Conservation (phyloP, 768 basidiomycete species). For the Rubroboletus pulcherrimus region DNA sequence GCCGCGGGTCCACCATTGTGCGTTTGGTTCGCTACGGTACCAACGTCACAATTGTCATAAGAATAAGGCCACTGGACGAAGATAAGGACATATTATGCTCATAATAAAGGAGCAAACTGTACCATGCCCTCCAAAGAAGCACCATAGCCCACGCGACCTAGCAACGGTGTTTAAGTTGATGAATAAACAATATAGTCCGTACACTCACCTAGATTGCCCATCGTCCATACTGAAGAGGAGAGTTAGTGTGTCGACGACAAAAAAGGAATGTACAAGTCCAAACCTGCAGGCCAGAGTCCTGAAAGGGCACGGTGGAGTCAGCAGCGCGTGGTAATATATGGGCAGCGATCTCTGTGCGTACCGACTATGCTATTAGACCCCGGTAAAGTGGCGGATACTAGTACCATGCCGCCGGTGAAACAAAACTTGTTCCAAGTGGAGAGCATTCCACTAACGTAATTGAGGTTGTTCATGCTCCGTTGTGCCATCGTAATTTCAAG, state of each 20-base stretch:
- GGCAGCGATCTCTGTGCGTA: constrained; percentile 3
- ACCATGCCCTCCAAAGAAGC: constrained; percentile 82
- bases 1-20: constrained; percentile 58
- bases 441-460: constrained; percentile 72
- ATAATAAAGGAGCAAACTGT: constrained; percentile 18
- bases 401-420: constrained; percentile 84
- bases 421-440: constrained; percentile 88
- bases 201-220: constrained; percentile 70
- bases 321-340: neutral
- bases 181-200: neutral
- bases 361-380: constrained; percentile 57
- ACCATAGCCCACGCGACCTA: constrained; percentile 83
- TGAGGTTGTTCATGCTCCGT: constrained; percentile 64
- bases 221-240: constrained; percentile 51
- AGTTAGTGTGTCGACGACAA: constrained; percentile 10
- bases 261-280: neutral
- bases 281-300: constrained; percentile 71
- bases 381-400: constrained; percentile 64
- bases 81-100: constrained; percentile 1
- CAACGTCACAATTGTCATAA: constrained; percentile 88
- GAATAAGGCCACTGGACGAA: constrained; percentile 69
- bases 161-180: neutral
- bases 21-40: constrained; percentile 85
- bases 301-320: constrained; percentile 5
- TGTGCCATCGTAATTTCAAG: constrained; percentile 71